Percentiles rank a stretch among this genome's conserved stretches.
These are phyloP conservation scores for Osmanthus fragrans DNA, from an alignment of 257 asterid species.

Conservation along the genomic window DNA sequence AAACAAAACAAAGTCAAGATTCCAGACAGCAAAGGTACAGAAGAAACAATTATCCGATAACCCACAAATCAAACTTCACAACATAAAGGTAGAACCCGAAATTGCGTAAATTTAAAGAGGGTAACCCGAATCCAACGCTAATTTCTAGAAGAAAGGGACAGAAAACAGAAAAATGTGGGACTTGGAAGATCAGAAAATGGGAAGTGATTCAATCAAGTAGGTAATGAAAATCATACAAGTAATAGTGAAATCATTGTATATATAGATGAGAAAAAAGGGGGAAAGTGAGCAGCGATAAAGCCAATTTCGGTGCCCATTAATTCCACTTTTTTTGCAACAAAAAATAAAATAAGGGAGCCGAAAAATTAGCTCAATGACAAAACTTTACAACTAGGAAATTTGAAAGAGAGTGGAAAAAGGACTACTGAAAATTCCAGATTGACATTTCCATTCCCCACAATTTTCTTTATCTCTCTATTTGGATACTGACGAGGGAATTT, in stretches of 20 bases:
- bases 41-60: not conserved
- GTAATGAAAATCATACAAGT: constrained; percentile 14
- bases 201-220: constrained; percentile 30
- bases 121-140: not conserved
- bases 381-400: not conserved
- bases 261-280: not conserved
- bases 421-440: not conserved
- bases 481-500: too few relatives aligned
- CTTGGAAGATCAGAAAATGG: constrained; percentile 21
- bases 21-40: not conserved
- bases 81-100: not conserved
- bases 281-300: not conserved
- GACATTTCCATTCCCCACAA: not conserved
- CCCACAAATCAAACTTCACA: not conserved
- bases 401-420: not conserved
- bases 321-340: not conserved
- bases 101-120: not conserved
- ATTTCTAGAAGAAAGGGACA: not conserved
- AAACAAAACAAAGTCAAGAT: constrained; percentile 15
- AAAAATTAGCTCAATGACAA: not conserved
- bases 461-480: not conserved
- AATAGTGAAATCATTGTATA: constrained; percentile 19
- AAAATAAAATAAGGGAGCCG: not conserved
- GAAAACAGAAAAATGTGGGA: constrained; percentile 18
- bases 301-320: not conserved